Percentiles rank a stretch among this genome's conserved stretches.
These are phyloP conservation scores for Hamigera avellanea DNA, from an alignment of 495 filamentous ascomycete species.

Conservation along the genomic window DNA sequence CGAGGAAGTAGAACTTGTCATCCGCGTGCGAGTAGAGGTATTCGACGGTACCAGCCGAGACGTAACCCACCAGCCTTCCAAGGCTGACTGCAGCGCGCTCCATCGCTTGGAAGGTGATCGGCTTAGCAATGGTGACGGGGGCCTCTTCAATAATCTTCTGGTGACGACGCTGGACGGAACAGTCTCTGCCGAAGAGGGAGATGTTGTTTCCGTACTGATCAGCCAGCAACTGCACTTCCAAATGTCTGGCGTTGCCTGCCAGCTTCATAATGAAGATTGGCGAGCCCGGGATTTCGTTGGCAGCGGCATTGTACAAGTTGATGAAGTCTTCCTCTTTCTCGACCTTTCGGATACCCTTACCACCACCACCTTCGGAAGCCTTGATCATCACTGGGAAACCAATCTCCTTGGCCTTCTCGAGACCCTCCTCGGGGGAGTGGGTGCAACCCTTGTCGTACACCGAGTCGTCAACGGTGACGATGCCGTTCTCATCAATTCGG, in stretches of 20 bases:
- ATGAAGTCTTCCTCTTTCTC: slow-evolving; percentile 75
- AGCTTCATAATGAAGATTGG: slow-evolving; percentile 99
- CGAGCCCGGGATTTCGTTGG: slow-evolving; percentile 96
- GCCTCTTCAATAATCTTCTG: slow-evolving; percentile 99
- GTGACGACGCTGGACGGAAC: slow-evolving; percentile 95
- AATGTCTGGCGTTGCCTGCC: slow-evolving; percentile 87
- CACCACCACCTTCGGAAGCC: slow-evolving; percentile 98
- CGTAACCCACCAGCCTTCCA: slow-evolving; percentile 89
- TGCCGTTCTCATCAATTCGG: slow-evolving; percentile 62
- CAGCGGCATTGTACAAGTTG: slow-evolving; percentile 82
- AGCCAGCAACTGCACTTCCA: slow-evolving; percentile 94
- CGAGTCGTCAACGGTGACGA: slow-evolving; percentile 83
- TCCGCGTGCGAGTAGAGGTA: slow-evolving; percentile 98
- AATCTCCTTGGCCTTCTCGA: slow-evolving; percentile 76
- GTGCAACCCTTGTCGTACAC: slow-evolving; percentile 90
- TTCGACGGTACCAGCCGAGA: slow-evolving; percentile 96
- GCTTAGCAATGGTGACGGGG: slow-evolving; percentile 88
- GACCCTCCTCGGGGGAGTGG: slow-evolving; percentile 73
- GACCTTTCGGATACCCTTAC: slow-evolving; percentile 98
- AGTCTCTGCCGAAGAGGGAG: slow-evolving; percentile 96
- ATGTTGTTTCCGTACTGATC: slow-evolving; percentile 99
- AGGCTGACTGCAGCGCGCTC: slow-evolving; percentile 92
- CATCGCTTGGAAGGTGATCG: slow-evolving; percentile 84
- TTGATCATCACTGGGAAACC: slow-evolving; percentile 99
- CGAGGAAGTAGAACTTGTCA: slow-evolving; percentile 98